A percentile compares a stretch with the other conserved stretches of the same genome.
These are phyloP conservation scores for Naganishia friedmannii DNA, from an alignment of 768 basidiomycete genomes.

Conservation along the genomic window DNA sequence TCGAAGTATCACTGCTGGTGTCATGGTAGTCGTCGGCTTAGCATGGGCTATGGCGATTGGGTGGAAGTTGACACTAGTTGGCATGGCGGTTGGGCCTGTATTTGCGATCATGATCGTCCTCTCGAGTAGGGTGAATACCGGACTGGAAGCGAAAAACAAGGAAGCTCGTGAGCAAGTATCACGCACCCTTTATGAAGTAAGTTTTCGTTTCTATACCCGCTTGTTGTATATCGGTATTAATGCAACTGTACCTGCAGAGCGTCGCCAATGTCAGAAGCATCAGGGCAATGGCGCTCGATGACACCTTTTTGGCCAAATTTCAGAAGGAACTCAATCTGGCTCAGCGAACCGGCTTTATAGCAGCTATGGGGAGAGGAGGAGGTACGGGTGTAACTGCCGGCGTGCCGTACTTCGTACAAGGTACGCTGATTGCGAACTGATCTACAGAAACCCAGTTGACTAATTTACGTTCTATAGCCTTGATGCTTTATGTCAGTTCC, in stretches of 20 bases:
- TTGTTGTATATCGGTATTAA: not conserved
- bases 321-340: constrained; percentile 63
- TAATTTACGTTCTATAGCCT: constrained; percentile 54
- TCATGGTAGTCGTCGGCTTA: constrained; percentile 80
- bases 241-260: constrained; percentile 54
- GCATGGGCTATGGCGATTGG: constrained; percentile 82
- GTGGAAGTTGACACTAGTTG: constrained; percentile 91
- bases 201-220: constrained; percentile 43
- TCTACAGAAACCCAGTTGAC: not conserved
- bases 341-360: constrained; percentile 65
- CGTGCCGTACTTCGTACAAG: constrained; percentile 81
- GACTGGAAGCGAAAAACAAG: constrained; percentile 77
- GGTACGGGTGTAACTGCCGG: constrained; percentile 76
- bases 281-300: constrained; percentile 78
- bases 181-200: constrained; percentile 76
- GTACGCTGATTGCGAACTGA: constrained; percentile 42
- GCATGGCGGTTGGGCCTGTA: constrained; percentile 78
- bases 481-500: constrained; percentile 87
- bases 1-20: constrained; percentile 67
- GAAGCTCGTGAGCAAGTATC: constrained; percentile 79
- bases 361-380: constrained; percentile 84
- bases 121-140: constrained; percentile 69
- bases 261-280: constrained; percentile 82
- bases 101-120: constrained; percentile 72
- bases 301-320: constrained; percentile 68